Conservation (phyloP, 108 stramenopile genomes). For the Cyclotella baltica region DNA sequence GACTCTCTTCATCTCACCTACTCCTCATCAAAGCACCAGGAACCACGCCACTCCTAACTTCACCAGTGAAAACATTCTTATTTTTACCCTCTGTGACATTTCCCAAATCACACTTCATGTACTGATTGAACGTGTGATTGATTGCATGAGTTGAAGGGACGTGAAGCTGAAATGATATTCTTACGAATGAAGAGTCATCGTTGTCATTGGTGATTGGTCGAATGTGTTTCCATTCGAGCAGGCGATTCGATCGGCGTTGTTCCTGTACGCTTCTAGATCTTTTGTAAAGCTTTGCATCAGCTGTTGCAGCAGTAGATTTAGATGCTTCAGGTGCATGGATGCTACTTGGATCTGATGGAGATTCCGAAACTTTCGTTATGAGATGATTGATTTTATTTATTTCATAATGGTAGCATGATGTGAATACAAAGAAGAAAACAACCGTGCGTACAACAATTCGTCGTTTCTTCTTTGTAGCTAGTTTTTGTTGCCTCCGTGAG, state of each 20-base stretch:
- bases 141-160: background rate
- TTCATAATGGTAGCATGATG: background rate
- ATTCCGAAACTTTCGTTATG: background rate
- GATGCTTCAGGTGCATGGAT: too few species aligned
- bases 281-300: background rate
- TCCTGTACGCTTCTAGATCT: background rate
- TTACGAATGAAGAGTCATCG: background rate
- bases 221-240: background rate
- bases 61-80: background rate
- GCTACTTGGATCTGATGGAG: too few species aligned
- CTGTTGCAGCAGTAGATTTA: background rate
- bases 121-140: background rate
- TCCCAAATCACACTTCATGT: background rate
- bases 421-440: background rate
- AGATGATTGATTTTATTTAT: background rate
- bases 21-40: background rate
- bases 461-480: background rate
- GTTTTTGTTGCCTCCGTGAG: background rate
- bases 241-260: too few species aligned
- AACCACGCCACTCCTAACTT: constrained; percentile 8
- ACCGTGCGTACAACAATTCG: background rate
- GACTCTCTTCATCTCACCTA: background rate
- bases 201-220: background rate
- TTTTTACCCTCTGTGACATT: background rate
- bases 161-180: constrained; percentile 19